These are phyloP conservation scores for Backusella circina DNA, from an alignment of 192 early-diverging fungal genomes.

Conservation along the genomic window DNA sequence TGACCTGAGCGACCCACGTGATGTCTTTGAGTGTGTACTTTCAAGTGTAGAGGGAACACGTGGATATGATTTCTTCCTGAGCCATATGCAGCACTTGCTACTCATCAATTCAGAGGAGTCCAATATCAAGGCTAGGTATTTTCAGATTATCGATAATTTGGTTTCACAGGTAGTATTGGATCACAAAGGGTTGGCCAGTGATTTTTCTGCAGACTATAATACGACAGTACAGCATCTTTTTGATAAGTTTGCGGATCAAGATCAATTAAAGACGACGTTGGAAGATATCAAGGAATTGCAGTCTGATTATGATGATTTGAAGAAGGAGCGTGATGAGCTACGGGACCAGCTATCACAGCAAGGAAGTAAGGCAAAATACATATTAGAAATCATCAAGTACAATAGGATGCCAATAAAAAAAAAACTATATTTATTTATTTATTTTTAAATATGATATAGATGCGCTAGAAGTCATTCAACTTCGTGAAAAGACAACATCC, in stretches of 20 bases:
- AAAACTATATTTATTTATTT: no score
- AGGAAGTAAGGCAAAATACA: constrained; percentile 23
- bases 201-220: constrained; percentile 40
- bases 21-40: constrained; percentile 71
- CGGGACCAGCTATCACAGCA: constrained; percentile 61
- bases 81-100: constrained; percentile 70
- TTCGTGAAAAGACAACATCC: constrained; percentile 46
- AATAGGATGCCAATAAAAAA: neutral
- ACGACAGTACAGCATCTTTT: constrained; percentile 69
- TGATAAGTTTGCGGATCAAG: constrained; percentile 78
- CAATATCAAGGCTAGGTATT: constrained; percentile 60
- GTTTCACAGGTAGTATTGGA: constrained; percentile 81
- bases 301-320: constrained; percentile 61
- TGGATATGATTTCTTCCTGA: constrained; percentile 70
- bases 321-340: constrained; percentile 58
- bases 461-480: constrained; percentile 33
- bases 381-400: neutral
- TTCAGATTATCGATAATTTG: constrained; percentile 74
- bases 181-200: constrained; percentile 52
- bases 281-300: constrained; percentile 65
- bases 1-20: constrained; percentile 72
- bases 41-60: constrained; percentile 68
- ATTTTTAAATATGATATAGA: constrained; percentile 7
- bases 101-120: constrained; percentile 65
- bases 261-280: constrained; percentile 66